These are phyloP conservation scores for Podospora pseudoanserina DNA, from an alignment of 495 filamentous ascomycete genomes.

Conservation along the genomic window DNA sequence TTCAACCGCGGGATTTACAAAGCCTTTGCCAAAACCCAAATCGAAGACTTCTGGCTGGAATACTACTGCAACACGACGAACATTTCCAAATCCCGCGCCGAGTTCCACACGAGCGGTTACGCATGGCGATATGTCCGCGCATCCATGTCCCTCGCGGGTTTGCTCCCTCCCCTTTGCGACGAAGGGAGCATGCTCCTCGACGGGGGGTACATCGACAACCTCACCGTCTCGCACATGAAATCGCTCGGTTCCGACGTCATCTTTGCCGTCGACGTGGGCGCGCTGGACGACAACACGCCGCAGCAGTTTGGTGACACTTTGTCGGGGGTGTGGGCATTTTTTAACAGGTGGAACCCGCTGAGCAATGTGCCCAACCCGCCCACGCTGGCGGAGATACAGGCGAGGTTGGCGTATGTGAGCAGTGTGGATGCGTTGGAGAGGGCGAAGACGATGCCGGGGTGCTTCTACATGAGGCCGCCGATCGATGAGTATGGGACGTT, in stretches of 20 bases:
- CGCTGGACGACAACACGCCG: slow-evolving; percentile 82
- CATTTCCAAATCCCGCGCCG: slow-evolving; percentile 81
- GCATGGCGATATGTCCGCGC: slow-evolving; percentile 95
- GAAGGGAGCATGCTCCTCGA: slow-evolving; percentile 95
- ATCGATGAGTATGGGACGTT: slow-evolving; percentile 91
- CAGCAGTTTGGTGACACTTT: slow-evolving; percentile 89
- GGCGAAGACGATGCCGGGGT: slow-evolving; percentile 82
- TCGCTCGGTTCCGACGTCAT: slow-evolving; percentile 87
- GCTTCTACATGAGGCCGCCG: slow-evolving; percentile 91
- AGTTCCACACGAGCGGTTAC: slow-evolving; percentile 92
- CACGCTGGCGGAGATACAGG: slow-evolving; percentile 93
- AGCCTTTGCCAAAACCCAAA: slow-evolving; percentile 91
- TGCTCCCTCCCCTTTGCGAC: slow-evolving; percentile 91
- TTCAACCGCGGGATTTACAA: slow-evolving; percentile 99
- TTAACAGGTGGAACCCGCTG: slow-evolving; percentile 97
- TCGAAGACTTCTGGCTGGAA: slow-evolving; percentile 98
- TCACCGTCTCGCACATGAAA: slow-evolving; percentile 97
- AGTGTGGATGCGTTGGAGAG: slow-evolving; percentile 90
- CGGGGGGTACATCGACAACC: slow-evolving; percentile 94
- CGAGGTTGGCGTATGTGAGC: slow-evolving; percentile 87
- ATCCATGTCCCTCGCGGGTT: slow-evolving; percentile 90
- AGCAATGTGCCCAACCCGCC: slow-evolving; percentile 83
- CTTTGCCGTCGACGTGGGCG: slow-evolving; percentile 92
- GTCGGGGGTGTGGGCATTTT: slow-evolving; percentile 89
- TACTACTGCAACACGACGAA: slow-evolving; percentile 99